Evolutionary conservation across 805 yeast species (phyloP), one percentile per base, ranked within the genome.

Genomic region (Yamadazyma tumulicola): DNA sequence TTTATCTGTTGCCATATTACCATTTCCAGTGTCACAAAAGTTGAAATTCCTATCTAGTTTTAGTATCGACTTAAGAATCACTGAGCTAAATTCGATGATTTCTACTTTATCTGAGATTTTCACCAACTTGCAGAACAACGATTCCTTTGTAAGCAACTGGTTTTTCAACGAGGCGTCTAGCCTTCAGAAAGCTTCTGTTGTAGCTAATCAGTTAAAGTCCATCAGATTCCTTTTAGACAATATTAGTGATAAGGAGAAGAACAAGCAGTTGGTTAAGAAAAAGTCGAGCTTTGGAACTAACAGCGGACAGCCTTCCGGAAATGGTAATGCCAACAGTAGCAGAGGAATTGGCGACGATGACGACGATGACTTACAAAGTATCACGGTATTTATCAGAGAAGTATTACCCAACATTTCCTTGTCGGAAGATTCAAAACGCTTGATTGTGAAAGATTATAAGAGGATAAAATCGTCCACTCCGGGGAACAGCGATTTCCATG

Each of bases 401-500:
- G 55, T 53, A 32, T 48, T 67, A 9, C 72, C 72, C 4, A 40
- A 47, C 9, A 57, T 67, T 15, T 35, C 58, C 3, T 47, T 67
- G 13, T 48, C 63, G 1, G 49, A 54, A 6, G 72, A 66, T 43
- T 57, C 69, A 21, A 67, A 67, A 35, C 45, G 72, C 14, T 54
- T 67, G 24, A 54, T 67, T 18, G 34, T 54, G 6, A 66, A 67
- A 39, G 88, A 81, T 46, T 79, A 57, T 49, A 74, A 72, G 42
- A 56, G 85, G 18, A 61, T 81, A 37, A 65, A 64, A 35, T 65
- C 70, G 31, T 71, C 81, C 59, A 41, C 45, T 18, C 49, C 55
- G 12, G 47, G 72, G 22, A 72, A 79, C 19, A 66, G 77, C 0
- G 88, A 81, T 38, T 77, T 73, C 48, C 85, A 81, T 49, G 81